Evolutionary conservation across 1,139 yeast genomes (phyloP).

Genomic region (Saccharomyces hybrid): DNA sequence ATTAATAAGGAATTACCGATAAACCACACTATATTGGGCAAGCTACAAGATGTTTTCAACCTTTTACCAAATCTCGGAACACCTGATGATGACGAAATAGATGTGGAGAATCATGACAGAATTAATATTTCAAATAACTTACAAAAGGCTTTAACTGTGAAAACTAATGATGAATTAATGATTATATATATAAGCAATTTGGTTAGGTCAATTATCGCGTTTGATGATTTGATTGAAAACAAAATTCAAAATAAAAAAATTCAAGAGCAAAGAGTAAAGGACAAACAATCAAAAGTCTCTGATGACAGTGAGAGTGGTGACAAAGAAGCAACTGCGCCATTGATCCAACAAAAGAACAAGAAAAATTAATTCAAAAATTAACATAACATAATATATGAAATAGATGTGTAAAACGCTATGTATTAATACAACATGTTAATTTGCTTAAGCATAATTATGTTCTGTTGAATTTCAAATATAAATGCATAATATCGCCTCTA

Average conservation of each 20-base stretch:
- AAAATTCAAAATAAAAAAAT: constrained; percentile 75
- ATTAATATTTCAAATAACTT: constrained; percentile 40
- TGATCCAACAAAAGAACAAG: background rate
- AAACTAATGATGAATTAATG: constrained; percentile 95
- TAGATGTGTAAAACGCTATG: background rate
- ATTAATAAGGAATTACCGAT: constrained; percentile 67
- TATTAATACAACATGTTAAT: background rate
- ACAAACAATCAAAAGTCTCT: constrained; percentile 8
- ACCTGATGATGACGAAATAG: constrained; percentile 29
- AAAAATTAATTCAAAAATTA: background rate
- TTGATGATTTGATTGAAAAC: constrained; percentile 94
- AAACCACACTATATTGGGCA: constrained; percentile 84
- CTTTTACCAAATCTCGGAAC: constrained; percentile 68
- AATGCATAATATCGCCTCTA: background rate
- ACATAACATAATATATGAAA: background rate
- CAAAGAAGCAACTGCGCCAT: background rate
- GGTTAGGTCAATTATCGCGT: constrained; percentile 90
- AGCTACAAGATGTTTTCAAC: constrained; percentile 90
- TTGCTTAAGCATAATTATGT: background rate
- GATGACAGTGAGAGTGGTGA: background rate
- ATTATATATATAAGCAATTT: constrained; percentile 80
- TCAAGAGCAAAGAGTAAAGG: constrained; percentile 28
- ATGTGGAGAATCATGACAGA: constrained; percentile 19
- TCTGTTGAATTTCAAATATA: background rate
- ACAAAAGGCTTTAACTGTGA: constrained; percentile 75